Evolutionary conservation across 805 yeast species (phyloP), one percentile per base, ranked within the genome.

Genomic region (Candida orba): DNA sequence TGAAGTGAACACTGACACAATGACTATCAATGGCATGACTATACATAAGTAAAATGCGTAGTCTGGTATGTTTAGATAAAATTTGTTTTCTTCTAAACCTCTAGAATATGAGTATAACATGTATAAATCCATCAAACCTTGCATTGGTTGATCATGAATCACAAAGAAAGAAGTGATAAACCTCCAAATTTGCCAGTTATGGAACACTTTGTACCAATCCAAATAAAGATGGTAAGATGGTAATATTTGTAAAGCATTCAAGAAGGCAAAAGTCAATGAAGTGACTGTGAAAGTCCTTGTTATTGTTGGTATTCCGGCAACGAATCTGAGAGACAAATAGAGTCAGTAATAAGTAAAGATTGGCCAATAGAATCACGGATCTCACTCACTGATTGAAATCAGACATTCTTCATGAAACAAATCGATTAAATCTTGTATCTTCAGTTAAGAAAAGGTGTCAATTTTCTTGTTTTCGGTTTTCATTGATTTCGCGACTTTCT

Each of bases 21-120:
- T 20, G n/a, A 72, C 55, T 14, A 77, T 70, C 29, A 72, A 53
- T 6, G 79, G 74, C 12, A 79, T 69, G 4, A 75, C 63, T 7
- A 76, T 59, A 44, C 75, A 55, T 4, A 72, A 68, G 47, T 77
- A 79, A 68, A 73, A 79, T 18, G 74, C 58, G 53, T 75, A 79
- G 56, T 79, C 84, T 1, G 81, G 76, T 37, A 72, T 62, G 47
- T 69, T 70, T 18, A 58, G 52, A 54, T 48, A 61, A 59, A 70
- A 79, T 66, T 64, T 78, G 49, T 53, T 73, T 65, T 56, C 71
- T 58, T 79, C 86, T 42, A 79, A 58, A 15, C 78, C 78, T 50
- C 71, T 69, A 36, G 81, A 73, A 59, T 75, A 78, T 10, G 72
- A 68, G 57, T 79, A 79, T 42, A 78, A 65, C 65, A 76, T 71